Conservation (phyloP, 139 green algal genomes). For the Micractinium conductrix region DNA sequence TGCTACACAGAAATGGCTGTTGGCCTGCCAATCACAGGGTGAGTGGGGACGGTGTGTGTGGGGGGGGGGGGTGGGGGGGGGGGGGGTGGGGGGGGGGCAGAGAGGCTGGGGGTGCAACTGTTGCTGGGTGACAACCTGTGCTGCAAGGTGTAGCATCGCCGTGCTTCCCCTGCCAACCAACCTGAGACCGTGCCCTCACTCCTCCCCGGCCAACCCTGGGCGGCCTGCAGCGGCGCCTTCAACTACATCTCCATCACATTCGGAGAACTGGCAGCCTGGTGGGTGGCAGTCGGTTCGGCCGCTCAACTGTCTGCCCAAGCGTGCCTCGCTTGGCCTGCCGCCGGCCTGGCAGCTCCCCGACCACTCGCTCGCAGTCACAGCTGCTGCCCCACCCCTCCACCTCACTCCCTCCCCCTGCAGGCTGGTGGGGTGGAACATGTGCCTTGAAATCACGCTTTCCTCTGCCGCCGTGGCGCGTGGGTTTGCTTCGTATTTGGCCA, state of each 20-base stretch:
- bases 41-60: too few species aligned
- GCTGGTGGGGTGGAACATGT: constrained; percentile 80
- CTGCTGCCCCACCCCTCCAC: neutral
- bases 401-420: constrained; percentile 26
- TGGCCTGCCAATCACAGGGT: neutral
- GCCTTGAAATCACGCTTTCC: constrained; percentile 88
- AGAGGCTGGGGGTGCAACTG: too few species aligned
- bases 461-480: constrained; percentile 81
- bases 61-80: too few species aligned
- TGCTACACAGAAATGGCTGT: constrained; percentile 88
- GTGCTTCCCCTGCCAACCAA: constrained; percentile 39
- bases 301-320: neutral
- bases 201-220: too few species aligned
- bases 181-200: too few species aligned
- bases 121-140: neutral
- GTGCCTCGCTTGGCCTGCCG: neutral
- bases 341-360: neutral
- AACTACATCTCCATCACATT: constrained; percentile 82
- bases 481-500: constrained; percentile 83
- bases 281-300: too few species aligned
- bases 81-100: too few species aligned
- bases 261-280: constrained; percentile 82
- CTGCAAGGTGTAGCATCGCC: neutral
- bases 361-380: neutral
- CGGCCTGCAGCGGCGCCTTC: constrained; percentile 76